Base-by-base conservation (phyloP, 768 basidiomycete genomes). In the Tephrocybe sp. region DNA sequence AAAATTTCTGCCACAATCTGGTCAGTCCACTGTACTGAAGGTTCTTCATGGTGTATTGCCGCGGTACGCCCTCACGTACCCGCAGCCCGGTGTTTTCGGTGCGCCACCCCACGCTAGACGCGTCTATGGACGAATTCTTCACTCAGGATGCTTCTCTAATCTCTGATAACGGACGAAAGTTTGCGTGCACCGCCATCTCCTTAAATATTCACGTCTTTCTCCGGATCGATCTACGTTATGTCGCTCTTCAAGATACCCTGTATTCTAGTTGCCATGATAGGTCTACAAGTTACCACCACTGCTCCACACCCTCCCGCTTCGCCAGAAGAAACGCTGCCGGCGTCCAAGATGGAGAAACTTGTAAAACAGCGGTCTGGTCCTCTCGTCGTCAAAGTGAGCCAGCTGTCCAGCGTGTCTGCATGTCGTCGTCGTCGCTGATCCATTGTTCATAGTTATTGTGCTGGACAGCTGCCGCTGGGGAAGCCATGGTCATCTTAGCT, bases 191-290 rank as follows among this genome's bases (percentile, higher is more conserved):
- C n/a, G n/a, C n/a, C n/a, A 37, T 34, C 21, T 11, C 31, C 26
- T 16, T 15, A 41, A 46, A 24, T 22, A 25, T 21, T 16, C 15
- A 13, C 30, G 25, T 24, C 22, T 24, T 24, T 39, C 25, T 41
- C 96, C 45, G 78, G 85, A 64, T 81, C 89, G 88, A 68, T 56
- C 86, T 16, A 31, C 21, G 21, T 42, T 22, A 58, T 56, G 54
- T 55, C 69, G 28, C 58, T 74, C 35, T 35, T 72, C 39, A 75
- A 71, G 53, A 63, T 79, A 38, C 75, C 77, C 5, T 72, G 71
- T 59, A 67, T 74, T 36, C 56, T 78, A 30, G 61, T 71, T 15
- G 68, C 74, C 15, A 73, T 74, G 57, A 47, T 72, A 39, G 75
- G 72, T 22, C 59, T 79, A 13, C 76, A 77, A 25, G 60, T 69